Base-by-base conservation (phyloP, 768 basidiomycete species). In the Pulveroboletus ravenelii region DNA sequence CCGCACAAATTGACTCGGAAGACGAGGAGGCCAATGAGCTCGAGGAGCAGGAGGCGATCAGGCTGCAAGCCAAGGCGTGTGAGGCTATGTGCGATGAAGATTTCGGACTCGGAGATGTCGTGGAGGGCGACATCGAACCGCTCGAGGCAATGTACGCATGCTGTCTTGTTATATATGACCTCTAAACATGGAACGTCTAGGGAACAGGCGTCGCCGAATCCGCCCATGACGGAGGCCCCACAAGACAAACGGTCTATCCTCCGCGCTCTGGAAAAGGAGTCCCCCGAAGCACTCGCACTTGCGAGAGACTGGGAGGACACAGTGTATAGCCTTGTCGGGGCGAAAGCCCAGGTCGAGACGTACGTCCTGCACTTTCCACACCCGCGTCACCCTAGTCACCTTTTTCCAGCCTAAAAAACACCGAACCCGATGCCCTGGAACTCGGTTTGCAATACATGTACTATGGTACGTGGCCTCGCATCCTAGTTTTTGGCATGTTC, bases 21-120 rank as follows among this genome's bases (percentile, higher is more conserved):
- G 87, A 94, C 55, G 93, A 95, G 60, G 93, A 95, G 66, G 88
- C 83, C 31, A 80, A 89, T 61, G 86, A 88, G 56, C 70, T 95
- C 44, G 93, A 97, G 62, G 90, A 91, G 64, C 83, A 87, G 63
- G 93, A 97, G 66, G 89, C 88, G 7, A 82, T 70, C 58, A 74
- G 90, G 50, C 69, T 95, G 40, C 94, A 95, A 66, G 67, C 71
- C 34, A 93, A 89, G 70, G 74, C 79, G 20, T 76, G 86, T 30
- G 85, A 89, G 56, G 77, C 68, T 10, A 76, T 95, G 75, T 69
- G 58, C 9, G 88, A 91, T 39, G 83, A 79, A 14, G 93, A 97
- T 67, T 96, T 90, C 62, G 93, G 93, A 10, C 71, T 97, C 38
- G 79, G 76, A 23, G 89, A 87, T 54, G 66, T 72, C 36, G 66